Conservation (phyloP, 495 filamentous ascomycete species). For the Penicillium mononematosum region DNA sequence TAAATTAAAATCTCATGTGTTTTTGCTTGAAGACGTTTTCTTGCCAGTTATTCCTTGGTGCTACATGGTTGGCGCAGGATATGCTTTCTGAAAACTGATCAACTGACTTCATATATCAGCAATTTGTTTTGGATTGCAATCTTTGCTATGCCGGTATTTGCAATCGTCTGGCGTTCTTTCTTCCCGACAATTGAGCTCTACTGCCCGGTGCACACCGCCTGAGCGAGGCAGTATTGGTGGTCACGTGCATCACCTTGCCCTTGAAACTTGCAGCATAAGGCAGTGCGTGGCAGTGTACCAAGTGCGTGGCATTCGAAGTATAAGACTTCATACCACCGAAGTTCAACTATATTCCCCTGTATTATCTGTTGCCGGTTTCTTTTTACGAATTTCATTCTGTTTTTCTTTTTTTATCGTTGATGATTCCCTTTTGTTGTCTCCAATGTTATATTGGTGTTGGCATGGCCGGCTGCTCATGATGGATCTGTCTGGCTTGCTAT, state of each 20-base stretch:
- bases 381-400: constrained; percentile 29
- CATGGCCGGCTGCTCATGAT: constrained; percentile 12
- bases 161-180: constrained; percentile 35
- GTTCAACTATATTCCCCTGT: constrained; percentile 38
- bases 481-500: constrained; percentile 10
- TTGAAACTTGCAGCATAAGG: not conserved
- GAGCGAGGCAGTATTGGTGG: not conserved
- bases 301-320: not conserved
- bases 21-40: constrained; percentile 6
- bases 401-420: constrained; percentile 19
- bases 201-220: too few species aligned
- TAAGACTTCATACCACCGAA: not conserved
- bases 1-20: constrained; percentile 18
- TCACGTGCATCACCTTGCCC: not conserved
- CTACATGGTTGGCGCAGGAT: constrained; percentile 3
- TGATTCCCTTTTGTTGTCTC: constrained; percentile 32
- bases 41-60: constrained; percentile 15
- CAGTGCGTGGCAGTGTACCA: not conserved
- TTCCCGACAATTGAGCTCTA: constrained; percentile 4
- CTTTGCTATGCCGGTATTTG: constrained; percentile 32
- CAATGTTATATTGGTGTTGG: constrained; percentile 16
- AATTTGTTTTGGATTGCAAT: constrained; percentile 34
- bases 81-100: not conserved
- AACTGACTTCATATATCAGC: constrained; percentile 37
- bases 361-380: constrained; percentile 27